Base-by-base conservation (phyloP, 345 rosid species). In the Salix exigua region DNA sequence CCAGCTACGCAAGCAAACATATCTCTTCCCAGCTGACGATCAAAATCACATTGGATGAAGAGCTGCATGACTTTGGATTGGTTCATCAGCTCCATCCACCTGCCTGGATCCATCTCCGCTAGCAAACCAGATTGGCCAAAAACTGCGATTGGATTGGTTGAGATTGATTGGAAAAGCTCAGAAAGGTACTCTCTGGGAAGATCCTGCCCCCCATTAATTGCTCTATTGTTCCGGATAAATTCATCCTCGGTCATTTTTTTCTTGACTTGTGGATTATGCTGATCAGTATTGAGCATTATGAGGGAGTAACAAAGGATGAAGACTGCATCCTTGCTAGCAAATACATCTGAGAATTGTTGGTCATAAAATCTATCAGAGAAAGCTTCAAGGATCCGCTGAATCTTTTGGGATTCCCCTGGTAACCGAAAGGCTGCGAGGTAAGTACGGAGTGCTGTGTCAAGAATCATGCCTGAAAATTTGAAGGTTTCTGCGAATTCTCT, bases 161-260 rank as follows among this genome's bases (percentile, higher is more conserved):
- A 82, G 65, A 95, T 93, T 46, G 98, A 93, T 13, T 90, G 88
- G 38, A 93, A 93, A 33, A 91, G 91, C 82, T 95, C 97, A 0
- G 93, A 90, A 1, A 95, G 91, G 77, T 93, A 93, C 50, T 95
- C 99, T 79, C 96, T 88, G 2, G 97, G 99, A 33, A 95, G 97
- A 82, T 95, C 98, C 53, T 87, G 88, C 23, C 93, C 98, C 3
- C 82, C 97, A 69, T 95, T 93, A 53, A 95, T 95, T 12, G 89
- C 94, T 74, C 98, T 82, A 58, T 93, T 93, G 82, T 95, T 95
- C 70, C 90, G 87, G 21, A 95, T 91, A 72, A 95, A 95, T 72
- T 95, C 99, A 63, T 95, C 99, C 78, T 93, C 99, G 2, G 99
- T 91, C 98, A 95, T 95, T 82, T 90, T 95, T 79, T 89, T 95